These are phyloP conservation scores for Kwoniella newhampshirensis DNA, from an alignment of 768 basidiomycete species.

Conservation along the genomic window DNA sequence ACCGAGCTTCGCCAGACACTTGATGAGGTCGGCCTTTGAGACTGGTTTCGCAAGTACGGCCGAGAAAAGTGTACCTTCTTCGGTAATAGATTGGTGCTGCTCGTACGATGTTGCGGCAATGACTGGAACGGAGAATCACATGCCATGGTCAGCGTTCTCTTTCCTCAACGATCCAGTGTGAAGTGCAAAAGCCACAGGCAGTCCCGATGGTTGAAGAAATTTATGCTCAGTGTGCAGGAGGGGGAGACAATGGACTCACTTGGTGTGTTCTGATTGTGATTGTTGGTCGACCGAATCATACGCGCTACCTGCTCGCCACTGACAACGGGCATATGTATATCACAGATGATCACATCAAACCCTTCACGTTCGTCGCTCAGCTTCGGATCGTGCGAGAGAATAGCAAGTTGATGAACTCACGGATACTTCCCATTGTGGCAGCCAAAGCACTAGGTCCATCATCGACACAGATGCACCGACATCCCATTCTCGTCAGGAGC, in stretches of 20 bases:
- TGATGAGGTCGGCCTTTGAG: slow-evolving; percentile 78
- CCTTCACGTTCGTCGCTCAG: slow-evolving; percentile 58
- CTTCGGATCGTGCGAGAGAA: not conserved
- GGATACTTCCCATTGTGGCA: slow-evolving; percentile 95
- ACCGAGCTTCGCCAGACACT: slow-evolving; percentile 78
- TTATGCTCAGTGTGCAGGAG: not conserved
- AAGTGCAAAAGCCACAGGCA: not conserved
- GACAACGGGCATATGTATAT: slow-evolving; percentile 91
- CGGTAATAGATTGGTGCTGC: slow-evolving; percentile 42
- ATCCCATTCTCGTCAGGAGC: slow-evolving; percentile 85
- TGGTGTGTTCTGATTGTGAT: slow-evolving; percentile 88
- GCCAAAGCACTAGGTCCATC: slow-evolving; percentile 97
- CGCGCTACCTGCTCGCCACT: slow-evolving; percentile 95
- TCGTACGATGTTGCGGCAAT: slow-evolving; percentile 53
- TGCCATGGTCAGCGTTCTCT: too few relatives aligned
- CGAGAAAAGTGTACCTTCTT: slow-evolving; percentile 52
- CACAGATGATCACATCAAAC: slow-evolving; percentile 94
- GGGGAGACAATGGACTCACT: slow-evolving; percentile 52
- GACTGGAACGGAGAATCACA: slow-evolving; percentile 38
- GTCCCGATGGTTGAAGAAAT: not conserved
- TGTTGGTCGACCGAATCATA: slow-evolving; percentile 95
- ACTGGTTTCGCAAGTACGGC: slow-evolving; percentile 77
- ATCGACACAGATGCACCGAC: slow-evolving; percentile 89
- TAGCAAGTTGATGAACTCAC: slow-evolving; percentile 59
- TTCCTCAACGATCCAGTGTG: too few relatives aligned